Evolutionary conservation across 306 rosid species (phyloP).

Genomic region (Luffa aegyptiaca): DNA sequence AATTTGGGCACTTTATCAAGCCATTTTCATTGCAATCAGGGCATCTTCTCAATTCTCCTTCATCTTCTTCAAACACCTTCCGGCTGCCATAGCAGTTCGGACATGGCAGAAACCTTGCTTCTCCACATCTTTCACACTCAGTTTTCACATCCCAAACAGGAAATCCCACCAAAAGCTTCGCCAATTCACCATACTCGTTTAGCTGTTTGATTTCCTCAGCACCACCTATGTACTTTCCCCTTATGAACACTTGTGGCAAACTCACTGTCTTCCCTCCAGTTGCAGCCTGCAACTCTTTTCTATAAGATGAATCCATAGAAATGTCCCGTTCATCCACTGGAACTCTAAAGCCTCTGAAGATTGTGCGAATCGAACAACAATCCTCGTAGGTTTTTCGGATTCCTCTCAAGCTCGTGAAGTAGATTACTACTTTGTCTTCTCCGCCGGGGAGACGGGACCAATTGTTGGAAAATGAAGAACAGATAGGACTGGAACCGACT

Average conservation of each 20-base stretch:
- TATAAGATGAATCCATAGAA: constrained; percentile 67
- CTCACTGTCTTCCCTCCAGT: constrained; percentile 31
- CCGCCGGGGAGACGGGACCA: constrained; percentile 22
- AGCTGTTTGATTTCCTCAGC: constrained; percentile 56
- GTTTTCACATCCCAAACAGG: constrained; percentile 29
- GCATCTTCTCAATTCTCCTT: constrained; percentile 48
- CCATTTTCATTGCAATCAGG: constrained; percentile 73
- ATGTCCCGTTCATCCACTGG: constrained; percentile 67
- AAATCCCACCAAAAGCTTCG: constrained; percentile 40
- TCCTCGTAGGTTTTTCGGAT: constrained; percentile 67
- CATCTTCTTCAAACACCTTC: constrained; percentile 50
- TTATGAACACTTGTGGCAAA: constrained; percentile 60
- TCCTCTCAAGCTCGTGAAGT: constrained; percentile 71
- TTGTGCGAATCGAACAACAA: constrained; percentile 54
- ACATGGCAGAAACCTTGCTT: constrained; percentile 68
- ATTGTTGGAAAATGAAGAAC: constrained; percentile 13
- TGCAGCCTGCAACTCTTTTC: constrained; percentile 42
- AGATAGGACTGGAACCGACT: constrained; percentile 43
- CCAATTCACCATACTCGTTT: constrained; percentile 60
- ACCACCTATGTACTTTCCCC: constrained; percentile 54
- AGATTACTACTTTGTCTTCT: constrained; percentile 53
- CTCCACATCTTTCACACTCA: constrained; percentile 60
- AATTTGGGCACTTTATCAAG: constrained; percentile 56
- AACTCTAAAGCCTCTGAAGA: constrained; percentile 51
- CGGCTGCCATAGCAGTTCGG: constrained; percentile 57